Percentiles rank a stretch among this genome's conserved stretches.
Evolutionary conservation across 2,329 filamentous ascomycete genomes (phyloP).

Genomic region (Aspergillus uvarum): DNA sequence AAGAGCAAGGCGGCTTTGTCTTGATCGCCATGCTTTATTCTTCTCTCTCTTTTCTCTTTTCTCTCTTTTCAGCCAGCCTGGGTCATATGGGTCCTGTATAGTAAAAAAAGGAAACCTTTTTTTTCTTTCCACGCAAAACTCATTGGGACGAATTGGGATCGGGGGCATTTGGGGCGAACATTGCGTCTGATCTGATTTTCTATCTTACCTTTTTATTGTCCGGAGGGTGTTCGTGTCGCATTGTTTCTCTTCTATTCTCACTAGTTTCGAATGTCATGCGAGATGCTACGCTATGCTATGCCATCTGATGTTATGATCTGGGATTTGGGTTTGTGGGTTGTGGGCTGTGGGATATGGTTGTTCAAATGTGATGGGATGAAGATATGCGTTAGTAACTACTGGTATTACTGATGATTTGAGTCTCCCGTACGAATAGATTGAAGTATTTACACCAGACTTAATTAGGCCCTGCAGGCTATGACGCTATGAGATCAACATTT

Average conservation of each 20-base stretch:
- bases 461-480: no score
- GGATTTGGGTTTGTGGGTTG: neutral
- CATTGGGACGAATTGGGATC: slow-evolving; percentile 42
- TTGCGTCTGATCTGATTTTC: slow-evolving; percentile 34
- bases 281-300: neutral
- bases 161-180: slow-evolving; percentile 41
- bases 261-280: neutral
- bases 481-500: no score
- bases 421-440: neutral
- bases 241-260: neutral
- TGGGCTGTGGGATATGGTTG: neutral
- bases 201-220: slow-evolving; percentile 4
- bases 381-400: slow-evolving; percentile 1
- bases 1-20: slow-evolving; percentile 34
- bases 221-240: neutral
- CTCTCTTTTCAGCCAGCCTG: slow-evolving; percentile 15
- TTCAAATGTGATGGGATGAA: slow-evolving; percentile 1
- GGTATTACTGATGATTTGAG: neutral
- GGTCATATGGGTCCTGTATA: slow-evolving; percentile 37
- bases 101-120: slow-evolving; percentile 31
- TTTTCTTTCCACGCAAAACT: slow-evolving; percentile 18
- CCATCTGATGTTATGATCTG: neutral
- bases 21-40: slow-evolving; percentile 26
- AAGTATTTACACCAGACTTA: neutral
- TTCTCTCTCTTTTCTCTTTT: neutral